Conservation (phyloP, 2,329 filamentous ascomycete species). For the Grosmannia clavigera region DNA sequence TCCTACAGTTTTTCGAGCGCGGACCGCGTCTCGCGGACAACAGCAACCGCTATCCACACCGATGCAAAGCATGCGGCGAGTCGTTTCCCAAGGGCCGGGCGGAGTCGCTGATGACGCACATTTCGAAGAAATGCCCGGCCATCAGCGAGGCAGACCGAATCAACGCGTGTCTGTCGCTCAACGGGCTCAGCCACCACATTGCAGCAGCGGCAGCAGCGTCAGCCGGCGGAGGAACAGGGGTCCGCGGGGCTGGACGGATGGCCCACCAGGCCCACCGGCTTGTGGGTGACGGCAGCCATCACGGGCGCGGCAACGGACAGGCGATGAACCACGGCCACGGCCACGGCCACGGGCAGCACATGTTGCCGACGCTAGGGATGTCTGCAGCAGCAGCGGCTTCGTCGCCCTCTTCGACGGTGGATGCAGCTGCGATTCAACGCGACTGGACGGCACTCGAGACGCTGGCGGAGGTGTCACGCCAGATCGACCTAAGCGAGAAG, state of each 20-base stretch:
- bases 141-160: constrained; percentile 64
- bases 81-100: constrained; percentile 83
- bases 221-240: constrained; percentile 3
- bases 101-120: constrained; percentile 68
- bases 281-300: neutral
- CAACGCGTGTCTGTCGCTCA: constrained; percentile 59
- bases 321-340: constrained; percentile 1
- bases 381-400: constrained; percentile 1
- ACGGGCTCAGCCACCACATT: constrained; percentile 43
- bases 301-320: neutral
- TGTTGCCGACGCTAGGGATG: constrained; percentile 9
- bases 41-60: constrained; percentile 85
- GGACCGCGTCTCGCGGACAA: constrained; percentile 78
- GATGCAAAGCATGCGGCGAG: constrained; percentile 78
- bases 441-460: constrained; percentile 76
- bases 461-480: constrained; percentile 75
- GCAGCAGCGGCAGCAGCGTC: constrained; percentile 13
- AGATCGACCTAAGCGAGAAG: constrained; percentile 56
- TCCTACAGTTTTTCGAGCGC: constrained; percentile 78
- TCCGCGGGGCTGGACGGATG: neutral
- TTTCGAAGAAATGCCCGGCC: constrained; percentile 77
- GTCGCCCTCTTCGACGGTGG: constrained; percentile 13
- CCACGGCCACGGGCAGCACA: constrained; percentile 7
- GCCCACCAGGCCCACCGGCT: neutral
- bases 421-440: constrained; percentile 27